Evolutionary conservation across 345 rosid species (phyloP), one percentile per base, ranked within the genome.

Genomic region (Microcos paniculata): DNA sequence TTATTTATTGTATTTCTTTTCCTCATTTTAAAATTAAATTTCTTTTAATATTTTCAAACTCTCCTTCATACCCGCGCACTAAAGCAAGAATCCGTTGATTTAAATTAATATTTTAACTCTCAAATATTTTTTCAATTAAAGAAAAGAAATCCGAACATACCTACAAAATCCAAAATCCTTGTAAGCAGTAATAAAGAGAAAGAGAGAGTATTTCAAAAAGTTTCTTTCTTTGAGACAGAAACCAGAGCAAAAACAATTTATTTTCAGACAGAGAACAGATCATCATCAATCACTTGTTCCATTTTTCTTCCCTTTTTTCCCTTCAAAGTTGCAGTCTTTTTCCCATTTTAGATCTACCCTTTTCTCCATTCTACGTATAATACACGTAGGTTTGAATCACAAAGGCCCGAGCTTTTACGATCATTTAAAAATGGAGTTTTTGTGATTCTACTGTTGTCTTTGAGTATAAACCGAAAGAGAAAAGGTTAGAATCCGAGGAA

Each of bases 61-160:
- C 42, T 6, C 76, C 80, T 71, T 82, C 92, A 86, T 77, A 81
- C 88, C 92, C 96, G 93, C 91, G 90, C 92, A 82, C 90, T 79
- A 63, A 74, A 73, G 70, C 87, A 82, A 81, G 82, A 79, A 85
- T 85, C 87, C 88, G 88, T 88, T 88, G 84, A 69, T 79, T 81
- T 70, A 69, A 80, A 62, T 73, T 65, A 77, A 46, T 80, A 72
- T 45, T 40, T 66, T 55, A 33, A 40, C 0, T 56, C 81, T 19
- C 9, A 11, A 13, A 23, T 48, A 24, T 53, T 65, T 72, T 64
- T 45, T 52, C 0, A 10, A 51, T 65, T 24, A 61, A 9, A 15
- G 30, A 51, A 75, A 75, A 12, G 13, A 75, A 38, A 64, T 31
- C n/a, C 28, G n/a, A n/a, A n/a, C n/a, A 35, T 35, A 35, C 40